These are phyloP conservation scores for Apium graveolens DNA, from an alignment of 129 eudicot species.

Conservation along the genomic window DNA sequence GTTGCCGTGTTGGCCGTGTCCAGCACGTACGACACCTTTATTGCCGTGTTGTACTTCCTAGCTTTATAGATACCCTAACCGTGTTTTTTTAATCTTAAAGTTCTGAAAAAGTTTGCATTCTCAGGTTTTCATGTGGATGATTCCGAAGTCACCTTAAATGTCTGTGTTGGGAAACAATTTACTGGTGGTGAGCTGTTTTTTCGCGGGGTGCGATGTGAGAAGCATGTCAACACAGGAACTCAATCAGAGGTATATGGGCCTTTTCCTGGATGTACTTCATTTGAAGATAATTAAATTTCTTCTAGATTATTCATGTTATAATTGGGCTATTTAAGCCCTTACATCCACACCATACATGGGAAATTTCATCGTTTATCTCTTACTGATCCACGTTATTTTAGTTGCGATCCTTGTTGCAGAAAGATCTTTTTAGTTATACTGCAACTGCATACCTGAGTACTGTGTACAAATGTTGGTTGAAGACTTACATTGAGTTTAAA, in stretches of 20 bases:
- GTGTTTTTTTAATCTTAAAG: constrained; percentile 4
- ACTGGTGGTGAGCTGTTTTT: constrained; percentile 91
- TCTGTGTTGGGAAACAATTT: constrained; percentile 80
- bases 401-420: not conserved
- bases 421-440: not conserved
- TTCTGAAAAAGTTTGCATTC: constrained; percentile 24
- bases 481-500: constrained; percentile 12
- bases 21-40: too few relatives aligned
- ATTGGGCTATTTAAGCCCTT: not conserved
- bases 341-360: not conserved
- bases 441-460: not conserved
- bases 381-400: not conserved
- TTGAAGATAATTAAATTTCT: not conserved
- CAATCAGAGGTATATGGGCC: constrained; percentile 53
- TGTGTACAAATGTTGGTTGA: constrained; percentile 5
- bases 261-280: not conserved
- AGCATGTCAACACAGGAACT: constrained; percentile 72
- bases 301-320: not conserved
- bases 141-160: constrained; percentile 83
- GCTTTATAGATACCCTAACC: not conserved
- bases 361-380: not conserved
- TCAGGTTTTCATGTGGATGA: constrained; percentile 94
- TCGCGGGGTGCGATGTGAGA: constrained; percentile 87
- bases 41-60: too few relatives aligned
- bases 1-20: too few relatives aligned